Conservation (phyloP, 2,329 filamentous ascomycete species). For the Thielaviopsis euricoi region DNA sequence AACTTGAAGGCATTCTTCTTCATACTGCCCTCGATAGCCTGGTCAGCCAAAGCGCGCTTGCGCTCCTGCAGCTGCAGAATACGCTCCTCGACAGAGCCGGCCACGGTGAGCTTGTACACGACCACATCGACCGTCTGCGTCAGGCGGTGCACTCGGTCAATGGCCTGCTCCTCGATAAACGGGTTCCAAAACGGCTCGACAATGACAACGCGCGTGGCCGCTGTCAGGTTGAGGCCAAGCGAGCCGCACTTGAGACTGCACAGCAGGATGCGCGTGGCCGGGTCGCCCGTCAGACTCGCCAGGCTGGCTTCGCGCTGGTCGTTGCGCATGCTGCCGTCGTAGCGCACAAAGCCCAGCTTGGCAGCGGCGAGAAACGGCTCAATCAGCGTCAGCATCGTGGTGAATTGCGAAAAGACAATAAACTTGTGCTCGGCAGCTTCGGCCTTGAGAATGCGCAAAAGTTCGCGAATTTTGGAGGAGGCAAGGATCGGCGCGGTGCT, state of each 20-base stretch:
- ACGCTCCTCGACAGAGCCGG: conserved; percentile 75
- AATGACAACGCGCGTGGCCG: conserved; percentile 82
- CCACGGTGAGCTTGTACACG: conserved; percentile 86
- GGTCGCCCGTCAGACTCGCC: conserved; percentile 56
- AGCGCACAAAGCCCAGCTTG: conserved; percentile 66
- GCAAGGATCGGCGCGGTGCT: conserved; percentile 29
- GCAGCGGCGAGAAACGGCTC: conserved; percentile 73
- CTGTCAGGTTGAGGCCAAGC: conserved; percentile 83
- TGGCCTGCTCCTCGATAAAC: conserved; percentile 98
- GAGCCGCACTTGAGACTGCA: conserved; percentile 92
- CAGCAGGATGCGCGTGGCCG: conserved; percentile 62
- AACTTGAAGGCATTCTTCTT: conserved; percentile 65
- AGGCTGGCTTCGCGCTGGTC: conserved; percentile 81
- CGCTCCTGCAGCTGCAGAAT: conserved; percentile 91
- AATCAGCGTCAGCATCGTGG: conserved; percentile 90
- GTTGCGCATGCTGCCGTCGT: conserved; percentile 91
- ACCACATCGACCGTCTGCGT: conserved; percentile 91
- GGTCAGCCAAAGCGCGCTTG: conserved; percentile 80
- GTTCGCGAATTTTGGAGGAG: conserved; percentile 83
- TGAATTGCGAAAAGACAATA: conserved; percentile 97
- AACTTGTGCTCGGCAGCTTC: conserved; percentile 81
- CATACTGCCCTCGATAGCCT: conserved; percentile 70
- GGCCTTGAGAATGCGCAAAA: conserved; percentile 62
- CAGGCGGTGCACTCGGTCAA: conserved; percentile 94
- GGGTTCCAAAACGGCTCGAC: conserved; percentile 98